Evolutionary conservation across 257 asterid species (phyloP).

Genomic region (Lycium barbarum): DNA sequence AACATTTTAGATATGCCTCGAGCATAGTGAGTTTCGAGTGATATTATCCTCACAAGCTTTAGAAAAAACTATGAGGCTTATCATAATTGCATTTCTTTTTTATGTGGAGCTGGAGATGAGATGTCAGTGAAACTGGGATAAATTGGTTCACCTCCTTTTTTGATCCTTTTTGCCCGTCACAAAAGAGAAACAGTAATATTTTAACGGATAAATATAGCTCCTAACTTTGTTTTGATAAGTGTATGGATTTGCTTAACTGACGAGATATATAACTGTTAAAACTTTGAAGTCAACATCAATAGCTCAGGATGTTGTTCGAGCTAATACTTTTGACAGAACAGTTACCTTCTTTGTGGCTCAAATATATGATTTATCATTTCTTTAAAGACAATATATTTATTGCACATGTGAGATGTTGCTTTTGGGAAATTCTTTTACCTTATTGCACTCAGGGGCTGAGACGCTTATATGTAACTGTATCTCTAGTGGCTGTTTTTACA

Average conservation of each 20-base stretch:
- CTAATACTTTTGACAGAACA: background rate
- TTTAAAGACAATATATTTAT: background rate
- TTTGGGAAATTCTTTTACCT: background rate
- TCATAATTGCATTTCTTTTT: no score
- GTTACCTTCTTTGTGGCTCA: constrained; percentile 16
- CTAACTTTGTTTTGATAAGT: no score
- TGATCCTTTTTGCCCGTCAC: no score
- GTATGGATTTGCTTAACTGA: no score
- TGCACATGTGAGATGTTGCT: background rate
- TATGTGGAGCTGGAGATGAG: no score
- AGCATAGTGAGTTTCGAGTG: constrained; percentile 17
- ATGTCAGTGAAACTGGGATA: no score
- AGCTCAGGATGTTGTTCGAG: background rate
- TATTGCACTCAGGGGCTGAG: constrained; percentile 3
- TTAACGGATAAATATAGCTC: no score
- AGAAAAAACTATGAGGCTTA: background rate
- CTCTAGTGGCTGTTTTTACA: background rate
- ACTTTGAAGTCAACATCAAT: background rate
- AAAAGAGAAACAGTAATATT: no score
- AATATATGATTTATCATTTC: background rate
- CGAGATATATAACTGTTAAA: no score
- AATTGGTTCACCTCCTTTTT: no score
- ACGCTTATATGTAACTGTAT: background rate
- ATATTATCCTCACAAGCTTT: background rate
- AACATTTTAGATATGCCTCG: background rate